Evolutionary conservation across 495 filamentous ascomycete genomes (phyloP), one percentile per base, ranked within the genome.

Genomic region (Penicillium egyptiacum): DNA sequence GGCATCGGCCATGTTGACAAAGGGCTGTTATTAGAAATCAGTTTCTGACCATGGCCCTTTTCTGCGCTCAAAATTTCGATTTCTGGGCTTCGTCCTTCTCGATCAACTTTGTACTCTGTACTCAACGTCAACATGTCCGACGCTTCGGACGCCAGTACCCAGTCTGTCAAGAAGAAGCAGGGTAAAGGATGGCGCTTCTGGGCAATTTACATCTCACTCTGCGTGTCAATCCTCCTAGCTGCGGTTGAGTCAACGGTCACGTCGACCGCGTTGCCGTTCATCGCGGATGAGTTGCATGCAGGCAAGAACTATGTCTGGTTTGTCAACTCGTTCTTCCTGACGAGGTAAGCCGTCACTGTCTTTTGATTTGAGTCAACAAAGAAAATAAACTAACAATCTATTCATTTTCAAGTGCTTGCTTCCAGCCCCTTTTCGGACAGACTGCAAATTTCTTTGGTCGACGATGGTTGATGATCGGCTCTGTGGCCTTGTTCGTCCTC

Each of bases 391-490:
- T 11, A 10, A 31, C 26, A 31, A 31, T 10, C 10, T 9, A 11
- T 31, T 9, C 8, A 31, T 5, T 28, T 8, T 8, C 30, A 31
- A 31, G 30, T 31, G 30, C 30, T 10, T 31, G 30, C 26, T 47
- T 47, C 23, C 50, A 65, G 56, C 71, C 71, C 20, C 57, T 79
- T 2, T 68, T 55, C 45, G 72, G 66, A 7, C 78, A 83, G 60
- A 49, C 75, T 3, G 68, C 73, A 16, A 71, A 83, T 60, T 67
- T 84, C n/a, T 80, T 79, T 56, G 81, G 81, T 10, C 75, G 81
- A 6, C 73, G 78, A 40, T 75, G 69, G 46, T 67, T 72, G 49
- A 64, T 78, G 45, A 65, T 79, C 11, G 37, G 60, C 4, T 59
- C 71, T 17, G 65, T 78, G 0, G 54, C 64, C 7, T 48, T 80